A percentile compares a stretch with the other conserved stretches of the same genome.
These are phyloP conservation scores for Pythium biforme DNA, from an alignment of 352 stramenopile genomes.

Conservation along the genomic window DNA sequence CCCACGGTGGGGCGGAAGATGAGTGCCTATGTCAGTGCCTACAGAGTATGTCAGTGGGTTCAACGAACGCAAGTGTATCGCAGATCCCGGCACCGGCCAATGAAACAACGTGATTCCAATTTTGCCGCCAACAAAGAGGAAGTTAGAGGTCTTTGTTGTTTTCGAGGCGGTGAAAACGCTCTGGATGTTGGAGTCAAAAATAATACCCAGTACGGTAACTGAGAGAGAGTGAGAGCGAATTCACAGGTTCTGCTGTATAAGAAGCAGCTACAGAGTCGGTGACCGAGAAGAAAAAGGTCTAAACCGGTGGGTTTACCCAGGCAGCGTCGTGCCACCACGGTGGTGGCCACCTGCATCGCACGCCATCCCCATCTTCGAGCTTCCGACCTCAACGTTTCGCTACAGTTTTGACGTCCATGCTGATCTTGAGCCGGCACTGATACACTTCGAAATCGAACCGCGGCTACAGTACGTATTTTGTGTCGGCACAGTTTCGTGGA, in stretches of 20 bases:
- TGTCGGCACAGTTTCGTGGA: not conserved
- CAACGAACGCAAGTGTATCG: not conserved
- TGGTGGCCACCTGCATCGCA: too few species aligned
- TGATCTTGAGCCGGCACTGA: not conserved
- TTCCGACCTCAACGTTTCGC: too few species aligned
- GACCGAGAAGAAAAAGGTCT: constrained; percentile 1
- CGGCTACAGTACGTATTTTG: not conserved
- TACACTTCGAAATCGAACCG: constrained; percentile 2
- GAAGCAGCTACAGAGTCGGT: not conserved
- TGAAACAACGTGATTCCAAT: not conserved
- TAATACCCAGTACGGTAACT: too few species aligned
- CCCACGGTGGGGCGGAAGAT: not conserved
- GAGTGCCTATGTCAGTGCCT: constrained; percentile 3
- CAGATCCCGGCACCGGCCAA: not conserved
- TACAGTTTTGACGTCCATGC: not conserved
- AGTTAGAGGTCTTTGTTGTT: not conserved
- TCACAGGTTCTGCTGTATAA: not conserved
- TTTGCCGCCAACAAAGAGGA: not conserved
- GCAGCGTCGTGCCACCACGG: too few species aligned
- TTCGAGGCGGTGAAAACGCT: not conserved
- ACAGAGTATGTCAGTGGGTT: constrained; percentile 12
- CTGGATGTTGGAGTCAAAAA: too few species aligned
- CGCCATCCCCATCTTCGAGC: too few species aligned
- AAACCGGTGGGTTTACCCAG: not conserved
- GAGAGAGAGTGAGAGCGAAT: not conserved